Evolutionary conservation across 2,329 filamentous ascomycete genomes (phyloP).

Genomic region (Paecilomyces sp.): DNA sequence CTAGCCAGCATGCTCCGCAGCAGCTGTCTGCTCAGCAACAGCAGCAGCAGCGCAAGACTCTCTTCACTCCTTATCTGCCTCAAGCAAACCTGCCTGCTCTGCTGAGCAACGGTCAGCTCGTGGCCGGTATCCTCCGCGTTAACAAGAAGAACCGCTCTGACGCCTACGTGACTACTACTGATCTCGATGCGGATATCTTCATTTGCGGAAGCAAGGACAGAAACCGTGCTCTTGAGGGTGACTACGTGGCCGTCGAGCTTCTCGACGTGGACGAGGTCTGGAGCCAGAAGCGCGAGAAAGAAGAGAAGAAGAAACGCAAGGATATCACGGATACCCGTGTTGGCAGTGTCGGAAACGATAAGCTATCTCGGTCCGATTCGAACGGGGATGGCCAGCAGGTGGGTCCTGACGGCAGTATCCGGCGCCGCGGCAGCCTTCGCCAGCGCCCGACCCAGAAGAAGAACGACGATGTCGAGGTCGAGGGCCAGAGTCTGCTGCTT

Average conservation of each 20-base stretch:
- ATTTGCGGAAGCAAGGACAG: conserved; percentile 99
- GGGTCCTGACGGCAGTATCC: conserved; percentile 72
- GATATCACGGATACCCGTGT: conserved; percentile 89
- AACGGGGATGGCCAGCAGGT: conserved; percentile 56
- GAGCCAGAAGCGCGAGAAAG: conserved; percentile 97
- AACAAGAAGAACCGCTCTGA: conserved; percentile 99
- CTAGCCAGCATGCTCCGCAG: conserved; percentile 65
- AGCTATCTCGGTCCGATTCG: conserved; percentile 51
- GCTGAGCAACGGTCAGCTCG: conserved; percentile 83
- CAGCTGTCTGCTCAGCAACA: conserved; percentile 50
- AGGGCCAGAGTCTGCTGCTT: conserved; percentile 90
- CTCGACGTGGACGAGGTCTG: conserved; percentile 98
- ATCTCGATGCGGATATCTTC: conserved; percentile 96
- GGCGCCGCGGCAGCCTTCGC: conserved; percentile 86
- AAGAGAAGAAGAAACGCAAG: conserved; percentile 99
- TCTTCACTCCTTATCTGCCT: conserved; percentile 95
- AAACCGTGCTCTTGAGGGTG: conserved; percentile 92
- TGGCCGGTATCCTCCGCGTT: conserved; percentile 91
- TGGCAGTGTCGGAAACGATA: conserved; percentile 59
- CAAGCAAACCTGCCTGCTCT: conserved; percentile 90
- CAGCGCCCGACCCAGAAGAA: conserved; percentile 99
- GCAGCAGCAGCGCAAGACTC: conserved; percentile 86
- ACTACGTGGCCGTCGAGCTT: conserved; percentile 90
- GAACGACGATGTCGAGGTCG: conserved; percentile 98
- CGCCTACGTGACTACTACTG: conserved; percentile 90